A percentile compares a stretch with the other conserved stretches of the same genome.
These are phyloP conservation scores for Rhodotorula mucilaginosa DNA, from an alignment of 1,284 basidiomycete species.

Conservation along the genomic window DNA sequence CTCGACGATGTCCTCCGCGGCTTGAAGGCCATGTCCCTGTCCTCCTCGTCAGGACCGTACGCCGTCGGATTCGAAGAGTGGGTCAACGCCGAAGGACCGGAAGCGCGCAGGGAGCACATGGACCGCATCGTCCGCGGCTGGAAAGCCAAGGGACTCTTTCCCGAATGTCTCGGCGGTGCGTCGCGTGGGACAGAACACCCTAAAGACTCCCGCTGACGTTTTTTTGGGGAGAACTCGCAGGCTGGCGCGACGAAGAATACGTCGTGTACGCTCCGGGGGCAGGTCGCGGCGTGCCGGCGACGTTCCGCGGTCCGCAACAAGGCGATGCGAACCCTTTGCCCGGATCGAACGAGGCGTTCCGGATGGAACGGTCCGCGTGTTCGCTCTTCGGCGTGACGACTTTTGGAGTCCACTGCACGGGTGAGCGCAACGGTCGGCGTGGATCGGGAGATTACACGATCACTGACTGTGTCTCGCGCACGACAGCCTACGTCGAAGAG, in stretches of 20 bases:
- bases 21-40: neutral
- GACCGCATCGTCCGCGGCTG: conserved; percentile 47
- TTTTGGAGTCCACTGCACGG: conserved; percentile 77
- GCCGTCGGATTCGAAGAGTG: conserved; percentile 41
- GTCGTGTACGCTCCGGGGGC: conserved; percentile 69
- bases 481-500: conserved; percentile 41
- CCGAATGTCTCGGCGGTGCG: conserved; percentile 50
- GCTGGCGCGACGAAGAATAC: conserved; percentile 84
- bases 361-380: conserved; percentile 84
- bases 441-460: too few relatives aligned
- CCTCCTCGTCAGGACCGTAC: neutral
- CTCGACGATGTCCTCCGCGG: conserved; percentile 18
- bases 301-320: conserved; percentile 55
- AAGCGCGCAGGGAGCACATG: conserved; percentile 47
- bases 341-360: conserved; percentile 67
- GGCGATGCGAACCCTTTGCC: conserved; percentile 35
- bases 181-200: neutral
- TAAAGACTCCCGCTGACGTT: neutral
- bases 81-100: conserved; percentile 41
- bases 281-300: conserved; percentile 29
- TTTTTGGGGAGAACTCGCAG: conserved; percentile 27
- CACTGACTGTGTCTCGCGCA: too few relatives aligned
- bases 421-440: conserved; percentile 34
- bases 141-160: conserved; percentile 49
- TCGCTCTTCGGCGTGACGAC: conserved; percentile 86